Base-by-base conservation (phyloP, 108 stramenopile genomes). In the Epithemia pelagica region DNA sequence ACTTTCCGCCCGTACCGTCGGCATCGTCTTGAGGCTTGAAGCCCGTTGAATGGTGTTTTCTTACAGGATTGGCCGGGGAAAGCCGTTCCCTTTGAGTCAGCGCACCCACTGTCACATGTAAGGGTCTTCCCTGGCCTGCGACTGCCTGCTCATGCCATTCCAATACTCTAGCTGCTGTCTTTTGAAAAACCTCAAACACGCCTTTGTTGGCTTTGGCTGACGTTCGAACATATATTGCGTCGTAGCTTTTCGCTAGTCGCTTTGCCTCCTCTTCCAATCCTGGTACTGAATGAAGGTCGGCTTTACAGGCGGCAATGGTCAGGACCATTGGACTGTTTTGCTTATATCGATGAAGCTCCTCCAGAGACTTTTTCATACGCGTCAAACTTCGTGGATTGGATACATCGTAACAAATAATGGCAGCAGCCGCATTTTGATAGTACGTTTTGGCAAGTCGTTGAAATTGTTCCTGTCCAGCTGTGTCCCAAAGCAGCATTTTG, bases 401-500 rank as follows among this genome's bases (percentile, higher is more conserved):
- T 15, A 79, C 73, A 67, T 89, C 88, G 63, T 90, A 93, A 52
- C 89, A 88, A 31, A 93, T 29, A 59, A 93, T 78, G 0, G 86
- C 87, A 0, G 89, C 92, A 0, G 87, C 82, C 8, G 89, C 85
- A 55, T 71, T 78, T 58, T 74, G 67, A 57, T 89, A 89, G 66
- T 88, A 93, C 74, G 87, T 87, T 32, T 79, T 70, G 0, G 87
- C 87, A 61, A 85, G 71, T 64, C 62, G 37, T 3, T 80, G 75
- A 64, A 86, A 88, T 54, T 76, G 75, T 28, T 77, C 69, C 54
- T 80, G 75, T 0, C 91, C 88, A 31, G 92, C 87, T n/a, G 89
- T 90, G 69, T 93, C 92, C 92, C 92, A 93, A 27, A 93, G 84
- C 61, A 88, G 86, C 28, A 93, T 74, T 74, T 93, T 92, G 66